Base-by-base conservation (phyloP, 2,329 filamentous ascomycete species). In the Ophiostoma novo-ulmi region DNA sequence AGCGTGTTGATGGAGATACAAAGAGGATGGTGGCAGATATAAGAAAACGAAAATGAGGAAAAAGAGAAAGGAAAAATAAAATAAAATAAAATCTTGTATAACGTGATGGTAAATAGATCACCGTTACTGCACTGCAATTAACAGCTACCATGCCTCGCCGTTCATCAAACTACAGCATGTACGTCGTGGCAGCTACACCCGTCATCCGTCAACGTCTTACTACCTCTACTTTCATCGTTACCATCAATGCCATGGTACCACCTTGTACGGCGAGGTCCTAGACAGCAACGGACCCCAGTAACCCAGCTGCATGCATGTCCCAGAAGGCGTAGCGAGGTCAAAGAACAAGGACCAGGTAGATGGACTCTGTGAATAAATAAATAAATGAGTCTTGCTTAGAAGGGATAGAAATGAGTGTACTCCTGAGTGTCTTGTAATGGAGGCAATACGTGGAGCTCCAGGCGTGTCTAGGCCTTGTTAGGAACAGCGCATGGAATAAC, bases 241-340 rank as follows among this genome's bases (percentile, higher is more conserved):
- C 35, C 36, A 64, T 38, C 61, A 64, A 6, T 22, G 63, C 20
- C 35, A 22, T 39, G 35, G 63, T 65, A 17, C 5, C 63, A 65
- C 63, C 17, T 20, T 8, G 63, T 20, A 65, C 63, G 22, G 63
- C 7, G 35, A 10, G 20, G 13, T 38, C 17, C 20, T 39, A 22
- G 36, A 38, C 36, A 65, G 20, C 63, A 35, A 26, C 44, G 17
- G 31, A 36, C 63, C 69, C 26, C 36, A 14, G 35, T 31, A 65
- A 11, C 36, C 17, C 61, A 65, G 61, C 35, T 65, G 31, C 26
- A 70, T 70, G 70, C 70, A 70, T 68, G 70, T 70, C 63, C 70
- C 70, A 71, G 66, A 66, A 65, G 26, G 48, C 67, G 67, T 71
- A 69, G 66, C 70, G 70, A 70, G 66, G 39, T 63, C 39, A 36